Base-by-base conservation (phyloP, 495 filamentous ascomycete genomes). In the Elasticomyces elasticus region DNA sequence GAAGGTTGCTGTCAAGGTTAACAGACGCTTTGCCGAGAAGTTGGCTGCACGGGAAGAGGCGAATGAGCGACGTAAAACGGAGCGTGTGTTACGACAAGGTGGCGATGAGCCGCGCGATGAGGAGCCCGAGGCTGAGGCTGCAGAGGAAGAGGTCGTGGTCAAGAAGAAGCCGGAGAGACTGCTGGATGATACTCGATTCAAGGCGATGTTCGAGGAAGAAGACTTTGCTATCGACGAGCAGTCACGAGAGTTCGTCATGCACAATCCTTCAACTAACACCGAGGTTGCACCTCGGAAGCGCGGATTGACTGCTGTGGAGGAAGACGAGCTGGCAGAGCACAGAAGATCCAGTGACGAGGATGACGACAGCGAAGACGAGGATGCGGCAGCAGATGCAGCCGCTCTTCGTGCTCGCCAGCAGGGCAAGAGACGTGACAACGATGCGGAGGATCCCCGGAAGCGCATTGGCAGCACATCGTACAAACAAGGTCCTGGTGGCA, bases 191-290 rank as follows among this genome's bases (percentile, higher is more conserved):
- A 7, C 22, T 1, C 89, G 94, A 68, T 99, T 99, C 79, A 74
- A 76, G 58, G 77, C 79, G 37, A 72, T 99, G 49, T 99, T 99
- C 73, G 81, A 95, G 66, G 88, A 96, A 61, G 80, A 85, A 62
- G 90, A 94, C 38, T 97, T 95, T 67, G 83, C 80, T 49, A 83
- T 99, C 42, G 91, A 99, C 60, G 92, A 97, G 67, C 80, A 68
- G n/a, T 90, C 84, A 44, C 69, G 79, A 42, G 94, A 97, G 65
- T 99, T 94, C 74, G 76, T 82, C 38, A 74, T 82, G 33, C 78
- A 92, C 65, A 96, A 97, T 65, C 88, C 94, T 26, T 92, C 85
- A 67, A 94, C 79, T 10, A 71, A 68, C 0, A 35, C 51, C 11
- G 42, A 40, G 7, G 47, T 59, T 63, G 69, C n/a, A 59, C 62